Percentiles rank a stretch among this genome's conserved stretches.
Conservation (phyloP, 352 stramenopile species). For the Phytophthora multivora region DNA sequence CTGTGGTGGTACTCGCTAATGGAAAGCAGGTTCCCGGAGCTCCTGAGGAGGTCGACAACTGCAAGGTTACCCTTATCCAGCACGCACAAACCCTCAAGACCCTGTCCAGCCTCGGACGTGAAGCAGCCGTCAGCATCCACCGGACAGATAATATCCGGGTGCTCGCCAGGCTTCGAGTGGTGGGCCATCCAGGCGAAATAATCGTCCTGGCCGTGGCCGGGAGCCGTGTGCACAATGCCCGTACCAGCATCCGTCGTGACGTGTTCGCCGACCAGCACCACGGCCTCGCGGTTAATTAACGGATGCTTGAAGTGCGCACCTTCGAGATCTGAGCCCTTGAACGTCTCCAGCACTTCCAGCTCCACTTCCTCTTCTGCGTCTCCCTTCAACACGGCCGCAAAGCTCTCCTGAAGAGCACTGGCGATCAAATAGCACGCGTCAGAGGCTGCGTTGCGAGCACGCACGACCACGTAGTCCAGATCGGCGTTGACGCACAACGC, state of each 20-base stretch:
- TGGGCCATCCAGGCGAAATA: constrained; percentile 81
- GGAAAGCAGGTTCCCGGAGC: constrained; percentile 84
- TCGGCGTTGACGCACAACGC: constrained; percentile 96
- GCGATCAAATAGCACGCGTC: constrained; percentile 71
- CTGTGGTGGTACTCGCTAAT: constrained; percentile 91
- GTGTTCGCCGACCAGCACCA: constrained; percentile 95
- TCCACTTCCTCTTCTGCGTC: constrained; percentile 21
- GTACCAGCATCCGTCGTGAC: constrained; percentile 98
- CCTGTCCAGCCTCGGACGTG: constrained; percentile 91
- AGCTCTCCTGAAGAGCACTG: constrained; percentile 50
- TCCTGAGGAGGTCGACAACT: constrained; percentile 89
- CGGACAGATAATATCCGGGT: constrained; percentile 60
- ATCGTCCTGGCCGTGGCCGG: constrained; percentile 98
- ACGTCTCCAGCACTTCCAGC: constrained; percentile 62
- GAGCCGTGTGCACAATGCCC: constrained; percentile 98
- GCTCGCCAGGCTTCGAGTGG: constrained; percentile 40
- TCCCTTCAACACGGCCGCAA: constrained; percentile 34
- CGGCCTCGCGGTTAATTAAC: constrained; percentile 78
- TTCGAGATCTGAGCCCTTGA: constrained; percentile 59
- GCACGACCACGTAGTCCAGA: constrained; percentile 94
- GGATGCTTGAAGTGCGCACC: constrained; percentile 90
- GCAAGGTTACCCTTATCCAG: constrained; percentile 91
- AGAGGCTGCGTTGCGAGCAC: constrained; percentile 23
- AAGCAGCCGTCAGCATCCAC: constrained; percentile 73
- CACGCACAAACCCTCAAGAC: constrained; percentile 92